phyloP scores from a whole-genome alignment of 2,329 filamentous ascomycete genomes.

The Pyrenophora tritici-repentis region DNA sequence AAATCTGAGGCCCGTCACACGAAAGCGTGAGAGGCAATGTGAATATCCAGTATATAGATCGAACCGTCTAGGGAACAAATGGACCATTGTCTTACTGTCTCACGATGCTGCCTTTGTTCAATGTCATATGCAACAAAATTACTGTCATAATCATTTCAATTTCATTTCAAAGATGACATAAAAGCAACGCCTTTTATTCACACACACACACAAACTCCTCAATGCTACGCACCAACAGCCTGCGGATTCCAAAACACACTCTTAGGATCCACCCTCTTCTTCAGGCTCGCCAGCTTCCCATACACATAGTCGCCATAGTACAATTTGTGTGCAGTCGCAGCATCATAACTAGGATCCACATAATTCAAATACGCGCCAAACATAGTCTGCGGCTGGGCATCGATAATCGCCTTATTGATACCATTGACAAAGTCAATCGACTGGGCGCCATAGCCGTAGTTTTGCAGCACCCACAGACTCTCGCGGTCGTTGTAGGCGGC shows the following conservation, averaged over 20 bases:
- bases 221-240: constrained; percentile 36
- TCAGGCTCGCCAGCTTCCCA: constrained; percentile 42
- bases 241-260: constrained; percentile 47
- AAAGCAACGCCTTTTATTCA: too few relatives aligned
- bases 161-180: too few relatives aligned
- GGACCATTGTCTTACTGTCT: too few relatives aligned
- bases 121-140: too few relatives aligned
- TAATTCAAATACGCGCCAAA: constrained; percentile 62
- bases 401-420: constrained; percentile 49
- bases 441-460: constrained; percentile 36
- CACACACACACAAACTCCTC: background rate
- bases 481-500: constrained; percentile 46
- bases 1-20: too few relatives aligned
- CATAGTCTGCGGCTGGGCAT: constrained; percentile 43
- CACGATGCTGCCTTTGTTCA: too few relatives aligned
- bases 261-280: constrained; percentile 50
- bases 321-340: constrained; percentile 54
- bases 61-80: too few relatives aligned
- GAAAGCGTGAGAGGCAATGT: too few relatives aligned
- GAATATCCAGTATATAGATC: too few relatives aligned
- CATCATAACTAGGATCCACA: constrained; percentile 55
- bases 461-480: constrained; percentile 47
- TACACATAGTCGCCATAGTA: constrained; percentile 54
- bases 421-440: constrained; percentile 49
- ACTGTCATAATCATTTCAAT: too few relatives aligned